Evolutionary conservation across 2,329 filamentous ascomycete genomes (phyloP).

Genomic region (Trichoderma endophyticum): DNA sequence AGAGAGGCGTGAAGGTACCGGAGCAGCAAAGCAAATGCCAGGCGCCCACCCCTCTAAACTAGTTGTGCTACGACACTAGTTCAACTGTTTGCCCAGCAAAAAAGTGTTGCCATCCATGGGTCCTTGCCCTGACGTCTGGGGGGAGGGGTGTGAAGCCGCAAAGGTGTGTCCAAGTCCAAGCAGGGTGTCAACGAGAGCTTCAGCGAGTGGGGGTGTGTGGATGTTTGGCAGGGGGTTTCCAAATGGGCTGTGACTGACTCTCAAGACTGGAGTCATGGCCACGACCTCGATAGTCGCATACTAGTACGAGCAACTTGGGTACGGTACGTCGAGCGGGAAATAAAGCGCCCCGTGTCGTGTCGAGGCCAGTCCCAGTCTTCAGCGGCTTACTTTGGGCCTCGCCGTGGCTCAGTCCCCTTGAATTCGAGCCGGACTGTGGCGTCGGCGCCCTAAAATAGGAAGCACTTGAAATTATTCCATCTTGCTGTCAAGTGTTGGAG

Average conservation of each 20-base stretch:
- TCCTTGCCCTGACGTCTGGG: slow-evolving; percentile 5
- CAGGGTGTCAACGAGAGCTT: slow-evolving; percentile 3
- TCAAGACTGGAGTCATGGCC: not conserved
- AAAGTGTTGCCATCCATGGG: not conserved
- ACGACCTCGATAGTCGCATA: not conserved
- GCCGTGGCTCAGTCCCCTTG: not conserved
- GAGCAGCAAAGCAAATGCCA: not conserved
- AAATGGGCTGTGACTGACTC: not conserved
- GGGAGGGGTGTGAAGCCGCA: not conserved
- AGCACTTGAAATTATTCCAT: not conserved
- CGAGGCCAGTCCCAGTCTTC: not conserved
- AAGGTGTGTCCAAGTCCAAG: not conserved
- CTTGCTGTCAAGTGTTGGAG: not conserved
- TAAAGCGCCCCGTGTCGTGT: not conserved
- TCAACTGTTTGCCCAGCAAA: slow-evolving; percentile 2
- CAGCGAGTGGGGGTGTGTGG: slow-evolving; percentile 16
- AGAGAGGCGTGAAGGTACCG: slow-evolving; percentile 14
- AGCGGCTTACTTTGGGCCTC: not conserved
- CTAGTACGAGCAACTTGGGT: not conserved
- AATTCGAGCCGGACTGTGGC: not conserved
- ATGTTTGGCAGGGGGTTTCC: slow-evolving; percentile 5
- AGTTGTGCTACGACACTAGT: not conserved
- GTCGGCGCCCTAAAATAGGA: slow-evolving; percentile 1
- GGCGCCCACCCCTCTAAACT: not conserved
- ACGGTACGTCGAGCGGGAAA: not conserved